These are phyloP conservation scores for Geranomyces variabilis DNA, from an alignment of 192 early-diverging fungal genomes.

Conservation along the genomic window DNA sequence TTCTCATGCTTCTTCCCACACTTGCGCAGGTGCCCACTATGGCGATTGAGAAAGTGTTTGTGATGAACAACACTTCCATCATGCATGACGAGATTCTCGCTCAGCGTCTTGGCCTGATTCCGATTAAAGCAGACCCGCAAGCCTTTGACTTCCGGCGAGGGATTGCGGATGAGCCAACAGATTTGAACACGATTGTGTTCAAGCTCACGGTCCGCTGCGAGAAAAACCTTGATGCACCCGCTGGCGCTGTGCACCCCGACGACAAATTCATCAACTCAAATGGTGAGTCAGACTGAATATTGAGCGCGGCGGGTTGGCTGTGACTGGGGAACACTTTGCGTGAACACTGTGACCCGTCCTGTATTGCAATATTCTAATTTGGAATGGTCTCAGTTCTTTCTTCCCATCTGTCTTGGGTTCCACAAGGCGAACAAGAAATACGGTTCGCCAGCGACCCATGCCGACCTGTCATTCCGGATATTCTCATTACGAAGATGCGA, in stretches of 20 bases:
- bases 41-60: slow-evolving; percentile 94
- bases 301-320: background rate
- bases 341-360: too few species aligned
- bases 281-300: slow-evolving; percentile 42
- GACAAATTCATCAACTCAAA: slow-evolving; percentile 73
- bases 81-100: slow-evolving; percentile 93
- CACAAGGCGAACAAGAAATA: slow-evolving; percentile 87
- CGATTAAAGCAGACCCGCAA: slow-evolving; percentile 83
- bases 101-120: slow-evolving; percentile 89
- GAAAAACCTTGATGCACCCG: slow-evolving; percentile 60
- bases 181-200: slow-evolving; percentile 93
- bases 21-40: slow-evolving; percentile 91
- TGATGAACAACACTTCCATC: slow-evolving; percentile 88
- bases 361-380: too few species aligned
- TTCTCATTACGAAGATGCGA: slow-evolving; percentile 89
- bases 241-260: slow-evolving; percentile 71
- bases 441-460: slow-evolving; percentile 70
- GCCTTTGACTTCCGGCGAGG: slow-evolving; percentile 74
- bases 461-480: slow-evolving; percentile 84
- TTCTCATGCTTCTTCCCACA: too few species aligned
- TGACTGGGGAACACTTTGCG: too few species aligned
- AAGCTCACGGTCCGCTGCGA: slow-evolving; percentile 76
- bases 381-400: slow-evolving; percentile 70
- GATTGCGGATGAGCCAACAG: slow-evolving; percentile 78
- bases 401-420: slow-evolving; percentile 77